A percentile compares a stretch with the other conserved stretches of the same genome.
Conservation (phyloP, 2,329 filamentous ascomycete genomes). For the Pseudogymnoascus sp. region DNA sequence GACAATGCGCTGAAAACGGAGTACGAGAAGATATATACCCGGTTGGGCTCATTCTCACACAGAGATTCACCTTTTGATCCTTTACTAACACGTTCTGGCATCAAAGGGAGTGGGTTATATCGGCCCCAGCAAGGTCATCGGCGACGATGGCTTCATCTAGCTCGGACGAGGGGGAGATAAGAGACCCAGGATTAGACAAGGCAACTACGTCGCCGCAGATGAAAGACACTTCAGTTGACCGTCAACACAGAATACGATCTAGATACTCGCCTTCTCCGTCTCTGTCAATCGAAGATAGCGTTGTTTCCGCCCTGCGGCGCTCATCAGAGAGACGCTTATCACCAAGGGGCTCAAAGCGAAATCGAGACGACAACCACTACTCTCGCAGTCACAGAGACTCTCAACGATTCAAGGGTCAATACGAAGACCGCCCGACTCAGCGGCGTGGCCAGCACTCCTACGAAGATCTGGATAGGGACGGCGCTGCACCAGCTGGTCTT, state of each 20-base stretch:
- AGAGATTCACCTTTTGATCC: conserved; percentile 26
- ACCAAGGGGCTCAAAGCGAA: conserved; percentile 58
- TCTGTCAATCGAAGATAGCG: conserved; percentile 32
- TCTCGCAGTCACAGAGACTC: conserved; percentile 42
- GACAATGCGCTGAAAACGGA: conserved; percentile 25
- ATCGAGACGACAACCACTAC: conserved; percentile 52
- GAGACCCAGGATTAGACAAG: conserved; percentile 70
- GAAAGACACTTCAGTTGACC: conserved; percentile 83
- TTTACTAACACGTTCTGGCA: conserved; percentile 30
- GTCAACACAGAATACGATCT: conserved; percentile 67
- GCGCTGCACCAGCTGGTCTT: conserved; percentile 23
- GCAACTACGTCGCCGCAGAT: conserved; percentile 77
- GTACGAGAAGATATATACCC: conserved; percentile 28
- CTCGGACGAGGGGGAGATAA: conserved; percentile 81
- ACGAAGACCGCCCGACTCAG: conserved; percentile 46
- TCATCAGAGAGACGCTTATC: conserved; percentile 45
- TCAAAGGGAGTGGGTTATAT: conserved; percentile 27
- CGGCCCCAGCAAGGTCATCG: conserved; percentile 19
- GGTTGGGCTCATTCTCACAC: conserved; percentile 31
- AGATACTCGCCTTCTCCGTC: conserved; percentile 28
- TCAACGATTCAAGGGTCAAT: conserved; percentile 51
- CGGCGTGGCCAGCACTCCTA: conserved; percentile 42
- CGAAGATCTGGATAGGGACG: conserved; percentile 45
- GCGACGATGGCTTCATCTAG: conserved; percentile 46
- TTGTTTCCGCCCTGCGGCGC: conserved; percentile 35